These are phyloP conservation scores for Aspergillus nidulans DNA, from an alignment of 495 filamentous ascomycete species.

Conservation along the genomic window DNA sequence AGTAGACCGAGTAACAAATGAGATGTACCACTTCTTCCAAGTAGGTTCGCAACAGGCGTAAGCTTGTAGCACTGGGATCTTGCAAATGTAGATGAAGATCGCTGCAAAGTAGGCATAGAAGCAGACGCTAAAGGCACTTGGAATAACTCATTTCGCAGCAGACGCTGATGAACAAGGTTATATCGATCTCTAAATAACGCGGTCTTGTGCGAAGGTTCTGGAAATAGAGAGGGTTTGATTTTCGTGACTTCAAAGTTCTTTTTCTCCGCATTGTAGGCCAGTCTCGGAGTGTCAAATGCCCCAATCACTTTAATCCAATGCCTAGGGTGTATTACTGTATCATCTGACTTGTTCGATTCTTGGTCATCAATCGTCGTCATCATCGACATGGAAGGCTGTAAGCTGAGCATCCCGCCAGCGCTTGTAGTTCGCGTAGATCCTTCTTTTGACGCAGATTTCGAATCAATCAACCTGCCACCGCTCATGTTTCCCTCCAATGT, in stretches of 20 bases:
- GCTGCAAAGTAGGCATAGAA: slow-evolving; percentile 40
- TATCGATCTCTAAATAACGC: slow-evolving; percentile 82
- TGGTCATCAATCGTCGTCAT: slow-evolving; percentile 40
- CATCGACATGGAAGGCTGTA: slow-evolving; percentile 15
- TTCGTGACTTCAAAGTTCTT: slow-evolving; percentile 81
- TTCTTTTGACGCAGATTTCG: slow-evolving; percentile 23
- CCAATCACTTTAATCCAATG: slow-evolving; percentile 73
- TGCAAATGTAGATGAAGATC: slow-evolving; percentile 51
- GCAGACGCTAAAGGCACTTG: slow-evolving; percentile 63
- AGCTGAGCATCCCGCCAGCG: slow-evolving; percentile 13
- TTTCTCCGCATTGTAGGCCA: slow-evolving; percentile 79
- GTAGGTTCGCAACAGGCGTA: slow-evolving; percentile 87
- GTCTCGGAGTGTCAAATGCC: slow-evolving; percentile 81
- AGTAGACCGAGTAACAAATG: slow-evolving; percentile 88
- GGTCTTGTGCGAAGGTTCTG: slow-evolving; percentile 75
- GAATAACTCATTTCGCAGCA: slow-evolving; percentile 89
- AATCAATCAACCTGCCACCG: slow-evolving; percentile 61
- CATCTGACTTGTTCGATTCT: slow-evolving; percentile 56
- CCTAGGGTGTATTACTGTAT: slow-evolving; percentile 56
- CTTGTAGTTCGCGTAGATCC: slow-evolving; percentile 14
- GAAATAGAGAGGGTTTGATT: slow-evolving; percentile 70
- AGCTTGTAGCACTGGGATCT: slow-evolving; percentile 72
- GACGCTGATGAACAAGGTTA: slow-evolving; percentile 82
- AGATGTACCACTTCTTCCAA: slow-evolving; percentile 77
- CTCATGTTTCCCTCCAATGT: slow-evolving; percentile 78